A percentile compares a stretch with the other conserved stretches of the same genome.
Evolutionary conservation across 1,139 yeast genomes (phyloP).

Genomic region (Blastobotrys apis): DNA sequence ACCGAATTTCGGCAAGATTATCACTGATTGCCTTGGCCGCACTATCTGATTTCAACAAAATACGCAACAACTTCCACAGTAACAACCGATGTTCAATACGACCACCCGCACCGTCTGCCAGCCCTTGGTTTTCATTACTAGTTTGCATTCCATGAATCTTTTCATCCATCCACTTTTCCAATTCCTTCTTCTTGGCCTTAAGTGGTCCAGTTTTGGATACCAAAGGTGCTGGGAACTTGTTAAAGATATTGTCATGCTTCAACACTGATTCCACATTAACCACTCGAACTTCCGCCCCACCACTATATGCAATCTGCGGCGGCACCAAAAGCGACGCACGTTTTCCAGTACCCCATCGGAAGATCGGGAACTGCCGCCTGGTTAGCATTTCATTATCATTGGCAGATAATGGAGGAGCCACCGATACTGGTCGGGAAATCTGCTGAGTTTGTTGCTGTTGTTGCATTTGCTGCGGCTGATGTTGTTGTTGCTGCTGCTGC

Average conservation of each 20-base stretch:
- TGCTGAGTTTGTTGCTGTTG: constrained; percentile 4
- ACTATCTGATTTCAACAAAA: constrained; percentile 28
- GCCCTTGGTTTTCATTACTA: constrained; percentile 16
- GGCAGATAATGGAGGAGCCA: constrained; percentile 14
- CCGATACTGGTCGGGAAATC: constrained; percentile 4
- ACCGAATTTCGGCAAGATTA: constrained; percentile 19
- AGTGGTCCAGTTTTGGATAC: constrained; percentile 34
- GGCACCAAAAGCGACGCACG: constrained; percentile 47
- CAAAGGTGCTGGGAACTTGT: constrained; percentile 62
- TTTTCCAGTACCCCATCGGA: constrained; percentile 59
- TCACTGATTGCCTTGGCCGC: constrained; percentile 20
- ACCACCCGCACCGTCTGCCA: constrained; percentile 11
- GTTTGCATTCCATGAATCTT: constrained; percentile 30
- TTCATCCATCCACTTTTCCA: constrained; percentile 56
- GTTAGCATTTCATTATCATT: constrained; percentile 33
- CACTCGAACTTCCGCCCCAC: constrained; percentile 32
- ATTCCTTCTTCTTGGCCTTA: constrained; percentile 57
- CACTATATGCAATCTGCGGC: constrained; percentile 30
- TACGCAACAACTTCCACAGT: constrained; percentile 33
- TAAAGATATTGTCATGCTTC: constrained; percentile 28
- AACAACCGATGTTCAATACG: constrained; percentile 26
- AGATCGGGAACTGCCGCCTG: constrained; percentile 68
- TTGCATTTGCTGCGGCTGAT: constrained; percentile 1
- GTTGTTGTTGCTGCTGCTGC: constrained; percentile 5
- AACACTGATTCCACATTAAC: constrained; percentile 30